Evolutionary conservation across 192 early-diverging fungal genomes (phyloP), one percentile per base, ranked within the genome.

Genomic region (Umbelopsis sp.): DNA sequence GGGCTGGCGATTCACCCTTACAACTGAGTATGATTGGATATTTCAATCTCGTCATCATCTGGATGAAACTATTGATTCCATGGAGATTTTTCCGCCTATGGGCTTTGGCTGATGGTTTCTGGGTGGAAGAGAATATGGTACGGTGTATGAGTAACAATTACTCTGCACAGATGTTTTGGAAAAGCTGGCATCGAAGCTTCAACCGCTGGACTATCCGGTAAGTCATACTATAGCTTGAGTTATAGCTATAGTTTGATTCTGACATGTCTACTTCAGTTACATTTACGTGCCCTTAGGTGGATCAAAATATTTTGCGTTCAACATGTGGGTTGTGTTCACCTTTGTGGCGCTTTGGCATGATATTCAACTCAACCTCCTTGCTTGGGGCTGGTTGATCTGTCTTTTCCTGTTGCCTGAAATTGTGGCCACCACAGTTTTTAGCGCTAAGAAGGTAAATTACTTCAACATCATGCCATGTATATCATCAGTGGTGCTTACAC

Each of bases 321-420:
- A 96, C 74, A 89, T 92, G 30, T 93, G 91, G 78, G 84, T 93
- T 2, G 86, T 94, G 2, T 99, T 99, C 75, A 95, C 95, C 1
- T 99, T 98, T 86, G 97, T 99, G 10, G 97, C 96, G 8, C 66
- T 98, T 15, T 99, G 97, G 97, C 97, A 99, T 80, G 97, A 99
- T 70, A 91, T 98, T 48, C 85, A 90, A 23, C 71, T 95, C 73
- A 84, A 85, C 20, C 72, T 98, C 23, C 71, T 98, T 70, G 91
- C 92, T 33, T 99, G 94, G 95, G 94, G 91, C 15, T 97, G 93
- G 94, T 77, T 98, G 3, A 93, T 96, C 53, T 88, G 86, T 8
- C 52, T 95, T 18, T 89, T 97, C 74, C 88, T 99, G 27, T 52
- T 96, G 53, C 97, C 97, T 5, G 96, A 98, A 80, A 82, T 85